A percentile compares a stretch with the other conserved stretches of the same genome.
phyloP scores from a whole-genome alignment of 1,139 yeast species.

The Debaryomyces coudertii region DNA sequence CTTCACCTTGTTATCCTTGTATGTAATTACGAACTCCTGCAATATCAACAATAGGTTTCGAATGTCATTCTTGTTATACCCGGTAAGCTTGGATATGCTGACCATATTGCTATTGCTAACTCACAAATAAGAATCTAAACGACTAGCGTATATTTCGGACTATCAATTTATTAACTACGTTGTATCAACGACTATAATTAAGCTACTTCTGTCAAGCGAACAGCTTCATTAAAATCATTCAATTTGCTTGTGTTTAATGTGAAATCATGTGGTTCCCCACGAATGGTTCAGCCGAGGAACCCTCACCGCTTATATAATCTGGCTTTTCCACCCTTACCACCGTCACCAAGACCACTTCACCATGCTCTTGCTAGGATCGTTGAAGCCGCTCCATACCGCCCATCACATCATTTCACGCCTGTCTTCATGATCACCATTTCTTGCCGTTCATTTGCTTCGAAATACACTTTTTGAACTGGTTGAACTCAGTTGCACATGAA shows the following conservation, averaged over 20 bases:
- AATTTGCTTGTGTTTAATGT: not conserved
- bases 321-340: not conserved
- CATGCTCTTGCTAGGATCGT: too few species aligned
- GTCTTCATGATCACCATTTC: conserved; percentile 1
- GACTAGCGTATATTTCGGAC: conserved; percentile 1
- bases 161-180: not conserved
- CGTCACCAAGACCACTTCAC: not conserved
- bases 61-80: conserved; percentile 39
- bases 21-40: conserved; percentile 42
- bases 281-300: conserved; percentile 5
- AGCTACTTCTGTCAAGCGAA: not conserved
- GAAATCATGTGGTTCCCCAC: conserved; percentile 1
- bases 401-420: too few species aligned
- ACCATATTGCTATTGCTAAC: conserved; percentile 27
- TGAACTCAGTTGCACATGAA: conserved; percentile 61
- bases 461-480: conserved; percentile 59
- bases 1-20: conserved; percentile 41
- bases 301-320: not conserved
- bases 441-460: conserved; percentile 24
- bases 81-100: conserved; percentile 38
- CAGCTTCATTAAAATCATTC: not conserved
- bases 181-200: not conserved
- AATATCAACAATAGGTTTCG: conserved; percentile 37
- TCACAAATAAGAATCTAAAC: not conserved
- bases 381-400: too few species aligned